Evolutionary conservation across 2,329 filamentous ascomycete genomes (phyloP).

Genomic region (Trichoderma sp.): DNA sequence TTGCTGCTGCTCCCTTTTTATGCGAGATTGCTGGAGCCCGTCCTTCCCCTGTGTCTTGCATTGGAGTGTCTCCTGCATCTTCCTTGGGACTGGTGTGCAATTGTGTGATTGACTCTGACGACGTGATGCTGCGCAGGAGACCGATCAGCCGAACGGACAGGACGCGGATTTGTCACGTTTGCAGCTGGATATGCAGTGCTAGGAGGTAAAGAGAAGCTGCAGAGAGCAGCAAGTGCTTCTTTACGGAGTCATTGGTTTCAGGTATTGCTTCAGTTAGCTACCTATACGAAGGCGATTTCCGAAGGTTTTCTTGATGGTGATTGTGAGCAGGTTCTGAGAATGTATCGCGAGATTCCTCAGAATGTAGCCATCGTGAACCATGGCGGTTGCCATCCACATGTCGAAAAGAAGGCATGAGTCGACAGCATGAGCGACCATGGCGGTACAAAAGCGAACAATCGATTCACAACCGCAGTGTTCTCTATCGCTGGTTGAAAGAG

Average conservation of each 20-base stretch:
- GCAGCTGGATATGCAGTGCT: background rate
- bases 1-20: background rate
- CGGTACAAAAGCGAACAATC: background rate
- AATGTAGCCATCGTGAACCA: too few species aligned
- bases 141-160: background rate
- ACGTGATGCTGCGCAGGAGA: background rate
- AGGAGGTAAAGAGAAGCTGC: background rate
- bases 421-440: too few species aligned
- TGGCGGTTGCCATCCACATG: too few species aligned
- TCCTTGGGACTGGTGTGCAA: background rate
- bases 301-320: background rate
- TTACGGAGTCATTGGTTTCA: background rate
- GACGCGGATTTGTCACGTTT: background rate
- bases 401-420: fast-evolving
- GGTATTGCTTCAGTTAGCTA: background rate
- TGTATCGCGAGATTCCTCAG: background rate
- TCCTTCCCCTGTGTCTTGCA: background rate
- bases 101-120: background rate
- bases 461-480: background rate
- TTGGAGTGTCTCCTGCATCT: background rate
- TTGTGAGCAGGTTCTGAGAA: background rate
- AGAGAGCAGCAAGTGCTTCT: background rate
- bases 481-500: background rate
- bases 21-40: background rate
- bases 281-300: background rate